phyloP scores from a whole-genome alignment of 805 yeast species.

The Kuraishia ogatae region DNA sequence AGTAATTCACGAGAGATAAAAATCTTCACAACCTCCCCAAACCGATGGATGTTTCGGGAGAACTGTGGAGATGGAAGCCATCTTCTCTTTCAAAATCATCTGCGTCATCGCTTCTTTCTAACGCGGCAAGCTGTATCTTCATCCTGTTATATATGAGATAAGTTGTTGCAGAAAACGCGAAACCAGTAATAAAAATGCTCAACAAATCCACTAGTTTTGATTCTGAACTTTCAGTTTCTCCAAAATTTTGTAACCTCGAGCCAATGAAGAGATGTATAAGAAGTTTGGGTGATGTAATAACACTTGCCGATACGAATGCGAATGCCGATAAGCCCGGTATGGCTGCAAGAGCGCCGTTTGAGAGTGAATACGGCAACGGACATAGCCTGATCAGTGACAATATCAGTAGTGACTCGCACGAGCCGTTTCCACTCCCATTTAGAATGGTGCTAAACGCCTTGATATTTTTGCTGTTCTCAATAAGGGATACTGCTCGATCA shows the following conservation, averaged over 20 bases:
- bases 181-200: slow-evolving; percentile 48
- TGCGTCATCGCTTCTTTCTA: slow-evolving; percentile 1
- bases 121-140: slow-evolving; percentile 22
- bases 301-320: slow-evolving; percentile 63
- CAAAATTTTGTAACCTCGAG: slow-evolving; percentile 59
- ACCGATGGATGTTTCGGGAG: neutral
- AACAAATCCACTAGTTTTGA: slow-evolving; percentile 53
- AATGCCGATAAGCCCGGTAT: slow-evolving; percentile 62
- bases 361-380: slow-evolving; percentile 87
- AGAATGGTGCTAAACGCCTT: slow-evolving; percentile 69
- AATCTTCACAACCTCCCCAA: neutral
- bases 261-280: slow-evolving; percentile 76
- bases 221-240: slow-evolving; percentile 40
- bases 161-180: slow-evolving; percentile 51
- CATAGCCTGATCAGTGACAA: slow-evolving; percentile 72
- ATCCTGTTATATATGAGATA: slow-evolving; percentile 56
- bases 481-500: slow-evolving; percentile 49
- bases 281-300: slow-evolving; percentile 74
- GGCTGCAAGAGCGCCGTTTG: slow-evolving; percentile 88
- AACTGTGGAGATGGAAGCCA: neutral
- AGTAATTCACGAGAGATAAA: neutral
- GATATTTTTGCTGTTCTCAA: slow-evolving; percentile 54
- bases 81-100: neutral
- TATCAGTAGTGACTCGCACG: slow-evolving; percentile 47
- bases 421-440: slow-evolving; percentile 32